Conservation (phyloP, 2,329 filamentous ascomycete species). For the Colletotrichum sp. region DNA sequence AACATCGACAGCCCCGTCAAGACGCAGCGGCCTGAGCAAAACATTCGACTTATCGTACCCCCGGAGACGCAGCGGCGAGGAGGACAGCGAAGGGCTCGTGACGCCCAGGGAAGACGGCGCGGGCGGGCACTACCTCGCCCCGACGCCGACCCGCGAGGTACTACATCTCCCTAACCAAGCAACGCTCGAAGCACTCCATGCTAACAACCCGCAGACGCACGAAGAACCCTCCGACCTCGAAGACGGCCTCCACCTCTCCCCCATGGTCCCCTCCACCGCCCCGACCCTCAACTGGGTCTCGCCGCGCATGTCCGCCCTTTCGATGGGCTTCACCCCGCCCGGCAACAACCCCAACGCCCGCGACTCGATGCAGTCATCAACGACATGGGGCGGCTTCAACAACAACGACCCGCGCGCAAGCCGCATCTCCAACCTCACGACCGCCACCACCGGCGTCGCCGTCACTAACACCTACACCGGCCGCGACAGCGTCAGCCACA, state of each 20-base stretch:
- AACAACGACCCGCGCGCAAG: not conserved
- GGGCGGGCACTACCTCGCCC: not conserved
- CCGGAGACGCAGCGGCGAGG: not conserved
- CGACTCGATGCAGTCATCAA: not conserved
- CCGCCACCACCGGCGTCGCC: not conserved
- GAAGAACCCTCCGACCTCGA: not conserved
- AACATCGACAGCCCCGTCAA: not conserved
- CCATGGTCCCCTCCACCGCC: not conserved
- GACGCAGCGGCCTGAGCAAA: constrained; percentile 5
- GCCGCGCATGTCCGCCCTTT: constrained; percentile 18
- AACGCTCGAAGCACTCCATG: too few species aligned
- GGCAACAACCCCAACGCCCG: not conserved
- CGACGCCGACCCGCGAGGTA: not conserved
- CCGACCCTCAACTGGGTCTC: constrained; percentile 17
- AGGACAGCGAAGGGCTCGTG: constrained; percentile 3
- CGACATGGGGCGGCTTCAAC: not conserved
- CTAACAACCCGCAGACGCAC: not conserved
- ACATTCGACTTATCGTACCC: not conserved
- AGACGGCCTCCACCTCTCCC: not conserved
- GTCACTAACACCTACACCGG: not conserved
- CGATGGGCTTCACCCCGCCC: not conserved
- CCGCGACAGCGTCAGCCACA: not conserved
- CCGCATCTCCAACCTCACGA: not conserved
- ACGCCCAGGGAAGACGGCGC: not conserved
- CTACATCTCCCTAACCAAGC: too few species aligned